phyloP scores from a whole-genome alignment of 2,329 filamentous ascomycete species.

The Colletotrichum melonis region DNA sequence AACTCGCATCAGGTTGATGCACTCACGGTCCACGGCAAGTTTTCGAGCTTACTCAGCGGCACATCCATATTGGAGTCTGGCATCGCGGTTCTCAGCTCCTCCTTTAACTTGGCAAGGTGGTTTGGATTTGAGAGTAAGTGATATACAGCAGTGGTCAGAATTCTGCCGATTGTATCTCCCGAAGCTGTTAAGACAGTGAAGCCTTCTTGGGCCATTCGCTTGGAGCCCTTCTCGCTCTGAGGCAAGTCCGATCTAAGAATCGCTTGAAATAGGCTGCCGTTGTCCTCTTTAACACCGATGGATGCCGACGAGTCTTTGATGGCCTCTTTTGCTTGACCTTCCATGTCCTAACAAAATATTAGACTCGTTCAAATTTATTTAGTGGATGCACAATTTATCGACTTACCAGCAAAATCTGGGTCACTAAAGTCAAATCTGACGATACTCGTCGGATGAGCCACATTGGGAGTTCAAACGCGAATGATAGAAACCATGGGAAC shows the following conservation, averaged over 20 bases:
- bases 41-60: slow-evolving; percentile 42
- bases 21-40: slow-evolving; percentile 42
- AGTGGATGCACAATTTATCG: too few relatives aligned
- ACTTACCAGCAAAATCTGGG: neutral
- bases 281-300: too few relatives aligned
- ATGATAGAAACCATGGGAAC: neutral
- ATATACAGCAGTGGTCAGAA: slow-evolving; percentile 47
- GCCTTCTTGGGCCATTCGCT: slow-evolving; percentile 49
- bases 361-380: too few relatives aligned
- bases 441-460: neutral
- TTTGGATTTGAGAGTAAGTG: slow-evolving; percentile 47
- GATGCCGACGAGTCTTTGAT: neutral
- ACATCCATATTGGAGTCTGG: neutral
- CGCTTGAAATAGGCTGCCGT: slow-evolving; percentile 34
- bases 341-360: too few relatives aligned
- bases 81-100: slow-evolving; percentile 44
- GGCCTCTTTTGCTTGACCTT: too few relatives aligned
- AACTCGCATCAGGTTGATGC: neutral
- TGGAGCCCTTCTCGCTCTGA: neutral
- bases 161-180: slow-evolving; percentile 49
- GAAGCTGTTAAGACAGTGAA: slow-evolving; percentile 47
- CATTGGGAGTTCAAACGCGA: neutral
- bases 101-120: slow-evolving; percentile 43
- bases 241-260: slow-evolving; percentile 46
- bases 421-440: neutral